Percentiles rank a stretch among this genome's conserved stretches.
phyloP scores from a whole-genome alignment of 179 eudicot genomes.

The Amaranthus tricolor region DNA sequence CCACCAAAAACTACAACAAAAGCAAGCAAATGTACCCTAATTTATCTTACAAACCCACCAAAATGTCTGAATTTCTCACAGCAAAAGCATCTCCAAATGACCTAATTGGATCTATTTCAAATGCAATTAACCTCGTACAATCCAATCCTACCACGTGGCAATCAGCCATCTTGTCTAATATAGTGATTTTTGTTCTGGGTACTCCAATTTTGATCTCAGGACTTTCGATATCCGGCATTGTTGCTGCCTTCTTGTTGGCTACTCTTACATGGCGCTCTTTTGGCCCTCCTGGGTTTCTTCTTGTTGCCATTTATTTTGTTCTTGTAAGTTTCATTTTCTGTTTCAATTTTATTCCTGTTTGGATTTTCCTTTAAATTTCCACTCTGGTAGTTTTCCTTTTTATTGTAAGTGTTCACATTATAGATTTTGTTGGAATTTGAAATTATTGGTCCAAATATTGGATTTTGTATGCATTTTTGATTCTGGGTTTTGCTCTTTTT shows the following conservation, averaged over 20 bases:
- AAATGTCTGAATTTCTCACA: constrained; percentile 31
- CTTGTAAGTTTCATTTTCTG: constrained; percentile 46
- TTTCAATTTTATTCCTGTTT: background rate
- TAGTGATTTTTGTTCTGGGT: constrained; percentile 64
- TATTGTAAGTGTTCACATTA: background rate
- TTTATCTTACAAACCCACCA: constrained; percentile 13
- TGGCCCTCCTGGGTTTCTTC: constrained; percentile 70
- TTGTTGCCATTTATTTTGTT: constrained; percentile 78
- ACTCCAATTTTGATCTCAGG: constrained; percentile 79
- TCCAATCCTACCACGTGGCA: constrained; percentile 76
- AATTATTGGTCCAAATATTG: background rate
- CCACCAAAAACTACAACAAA: background rate
- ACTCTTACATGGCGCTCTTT: constrained; percentile 85
- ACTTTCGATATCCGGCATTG: constrained; percentile 70
- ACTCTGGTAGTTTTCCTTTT: background rate
- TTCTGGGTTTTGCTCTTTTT: background rate
- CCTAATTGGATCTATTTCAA: constrained; percentile 32
- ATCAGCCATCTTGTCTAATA: constrained; percentile 63
- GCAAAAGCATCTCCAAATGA: constrained; percentile 36
- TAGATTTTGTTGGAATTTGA: background rate
- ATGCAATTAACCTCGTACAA: constrained; percentile 39
- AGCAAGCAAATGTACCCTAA: background rate
- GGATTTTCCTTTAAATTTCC: background rate
- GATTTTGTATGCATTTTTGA: background rate
- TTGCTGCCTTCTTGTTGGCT: constrained; percentile 81